These are phyloP conservation scores for Nitzschia inconspicua DNA, from an alignment of 108 stramenopile genomes.

Conservation along the genomic window DNA sequence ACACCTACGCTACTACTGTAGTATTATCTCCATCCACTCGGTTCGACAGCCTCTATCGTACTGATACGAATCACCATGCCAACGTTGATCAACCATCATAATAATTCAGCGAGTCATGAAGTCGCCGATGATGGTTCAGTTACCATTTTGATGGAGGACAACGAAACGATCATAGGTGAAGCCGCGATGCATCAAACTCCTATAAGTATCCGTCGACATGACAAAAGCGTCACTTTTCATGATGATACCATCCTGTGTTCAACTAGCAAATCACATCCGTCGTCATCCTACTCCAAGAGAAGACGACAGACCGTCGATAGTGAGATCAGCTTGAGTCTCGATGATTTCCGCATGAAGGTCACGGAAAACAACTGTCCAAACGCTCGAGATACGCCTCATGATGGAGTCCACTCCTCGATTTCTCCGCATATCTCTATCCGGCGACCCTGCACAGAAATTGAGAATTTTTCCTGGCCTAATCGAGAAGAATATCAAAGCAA, in stretches of 20 bases:
- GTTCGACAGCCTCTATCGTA: too few species aligned
- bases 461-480: slow-evolving; percentile 6
- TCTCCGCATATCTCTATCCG: too few species aligned
- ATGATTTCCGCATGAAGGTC: neutral
- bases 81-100: too few species aligned
- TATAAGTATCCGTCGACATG: neutral
- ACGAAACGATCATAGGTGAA: neutral
- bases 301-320: slow-evolving; percentile 2
- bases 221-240: slow-evolving; percentile 18
- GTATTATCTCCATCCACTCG: too few species aligned
- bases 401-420: neutral
- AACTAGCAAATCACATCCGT: too few species aligned
- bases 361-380: neutral
- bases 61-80: too few species aligned
- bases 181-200: too few species aligned
- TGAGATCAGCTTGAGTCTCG: slow-evolving; percentile 6
- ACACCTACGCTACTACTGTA: too few species aligned
- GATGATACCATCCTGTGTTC: neutral
- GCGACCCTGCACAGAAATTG: too few species aligned
- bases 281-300: too few species aligned
- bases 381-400: neutral
- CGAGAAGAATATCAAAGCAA: slow-evolving; percentile 7
- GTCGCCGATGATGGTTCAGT: slow-evolving; percentile 12
- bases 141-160: slow-evolving; percentile 15
- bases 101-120: too few species aligned